Base-by-base conservation (phyloP, 1,284 basidiomycete species). In the Irpex lacteus region DNA sequence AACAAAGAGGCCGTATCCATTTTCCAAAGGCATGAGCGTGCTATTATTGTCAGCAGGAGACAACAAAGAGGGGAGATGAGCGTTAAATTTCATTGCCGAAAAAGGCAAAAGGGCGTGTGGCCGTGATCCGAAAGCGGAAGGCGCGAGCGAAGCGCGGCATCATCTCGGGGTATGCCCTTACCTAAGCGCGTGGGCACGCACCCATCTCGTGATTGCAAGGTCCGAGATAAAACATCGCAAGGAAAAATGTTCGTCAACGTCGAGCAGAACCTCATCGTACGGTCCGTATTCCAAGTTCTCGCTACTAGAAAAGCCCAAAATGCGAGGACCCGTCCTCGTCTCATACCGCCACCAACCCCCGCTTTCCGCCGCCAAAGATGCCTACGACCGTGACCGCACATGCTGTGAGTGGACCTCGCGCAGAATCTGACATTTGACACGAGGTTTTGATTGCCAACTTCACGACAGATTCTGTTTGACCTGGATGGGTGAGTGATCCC, bases 401-500 rank as follows among this genome's bases (percentile, higher is more conserved):
- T 73, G 83, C 82, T 62, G 84, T 85, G 68, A 67, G 82, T 78
- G 26, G 61, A 37, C 34, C 49, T 54, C 62, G 56, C 21, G 21
- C 18, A 55, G 57, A 36, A 53, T 55, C 60, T 11, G 32, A 40
- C 47, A 53, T 40, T 21, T 52, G 11, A 50, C 50, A 63, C 60
- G 34, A 59, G 21, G 69, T 55, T 65, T 50, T 63, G n/a, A 47
- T 18, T 4, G 34, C 15, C 15, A 15, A 44, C 40, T 15, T 11
- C 40, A 19, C 64, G 59, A 80, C 68, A 81, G 87, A 81, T 89
- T 67, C 77, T 90, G 52, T 90, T 90, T 70, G 88, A 90, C 74
- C 84, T 89, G 81, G 88, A 90, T 71, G 88, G 88, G 88, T 88
- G 68, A 74, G 76, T 71, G 8, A 56, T 56, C n/a, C 58, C 40